phyloP scores from a whole-genome alignment of 352 stramenopile genomes.

The Pythium vanterpoolii region DNA sequence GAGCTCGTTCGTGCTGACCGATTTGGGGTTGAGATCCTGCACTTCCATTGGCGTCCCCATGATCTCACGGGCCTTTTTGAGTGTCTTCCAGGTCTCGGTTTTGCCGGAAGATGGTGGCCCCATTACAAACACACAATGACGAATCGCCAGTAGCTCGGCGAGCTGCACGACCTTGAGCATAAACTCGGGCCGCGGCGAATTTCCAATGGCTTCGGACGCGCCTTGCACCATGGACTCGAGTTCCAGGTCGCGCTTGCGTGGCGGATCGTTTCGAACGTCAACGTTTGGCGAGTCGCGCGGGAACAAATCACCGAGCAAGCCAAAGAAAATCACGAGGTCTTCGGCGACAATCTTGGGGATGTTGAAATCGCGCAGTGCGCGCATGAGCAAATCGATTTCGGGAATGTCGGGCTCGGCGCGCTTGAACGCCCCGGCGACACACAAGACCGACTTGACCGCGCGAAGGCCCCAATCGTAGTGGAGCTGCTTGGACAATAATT shows the following conservation, averaged over 20 bases:
- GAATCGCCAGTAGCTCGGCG: slow-evolving; percentile 92
- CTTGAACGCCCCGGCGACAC: slow-evolving; percentile 93
- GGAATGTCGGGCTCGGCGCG: slow-evolving; percentile 90
- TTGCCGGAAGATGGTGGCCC: slow-evolving; percentile 93
- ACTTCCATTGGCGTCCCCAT: slow-evolving; percentile 88
- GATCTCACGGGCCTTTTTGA: slow-evolving; percentile 85
- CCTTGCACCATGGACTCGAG: slow-evolving; percentile 90
- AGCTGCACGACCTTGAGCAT: slow-evolving; percentile 96
- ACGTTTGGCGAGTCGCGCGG: slow-evolving; percentile 83
- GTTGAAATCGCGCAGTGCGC: slow-evolving; percentile 96
- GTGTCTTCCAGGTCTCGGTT: slow-evolving; percentile 94
- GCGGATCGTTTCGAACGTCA: slow-evolving; percentile 88
- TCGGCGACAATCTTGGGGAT: slow-evolving; percentile 96
- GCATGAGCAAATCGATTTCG: slow-evolving; percentile 94
- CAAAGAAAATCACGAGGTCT: slow-evolving; percentile 95
- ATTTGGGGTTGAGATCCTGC: slow-evolving; percentile 95
- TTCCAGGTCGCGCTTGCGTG: slow-evolving; percentile 89
- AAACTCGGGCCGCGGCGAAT: slow-evolving; percentile 78
- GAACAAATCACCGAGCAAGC: slow-evolving; percentile 94
- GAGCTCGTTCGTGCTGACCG: slow-evolving; percentile 94
- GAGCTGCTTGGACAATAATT: slow-evolving; percentile 93
- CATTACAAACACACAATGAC: slow-evolving; percentile 97
- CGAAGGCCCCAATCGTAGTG: slow-evolving; percentile 96
- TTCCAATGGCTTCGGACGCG: slow-evolving; percentile 73
- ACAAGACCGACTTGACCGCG: slow-evolving; percentile 93